These are phyloP conservation scores for Phytophthora melonis DNA, from an alignment of 352 stramenopile genomes.

Conservation along the genomic window DNA sequence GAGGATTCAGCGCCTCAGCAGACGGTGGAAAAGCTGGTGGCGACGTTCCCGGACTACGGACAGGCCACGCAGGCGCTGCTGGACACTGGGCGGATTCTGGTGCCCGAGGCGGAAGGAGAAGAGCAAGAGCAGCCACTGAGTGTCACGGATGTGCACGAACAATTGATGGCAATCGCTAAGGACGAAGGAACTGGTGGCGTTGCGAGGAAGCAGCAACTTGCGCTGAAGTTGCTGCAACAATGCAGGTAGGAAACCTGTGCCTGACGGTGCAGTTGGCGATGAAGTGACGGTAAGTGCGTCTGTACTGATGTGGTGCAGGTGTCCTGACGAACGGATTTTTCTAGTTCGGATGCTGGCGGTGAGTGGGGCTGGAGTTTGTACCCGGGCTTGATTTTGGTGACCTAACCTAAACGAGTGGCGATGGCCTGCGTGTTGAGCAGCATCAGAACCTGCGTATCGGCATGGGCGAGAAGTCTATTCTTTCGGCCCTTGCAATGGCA, in stretches of 20 bases:
- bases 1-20: conserved; percentile 13
- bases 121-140: conserved; percentile 35
- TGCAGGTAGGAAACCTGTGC: conserved; percentile 40
- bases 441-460: conserved; percentile 87
- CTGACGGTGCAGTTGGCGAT: not conserved
- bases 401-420: not conserved
- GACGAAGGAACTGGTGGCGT: conserved; percentile 69
- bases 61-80: conserved; percentile 59
- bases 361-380: conserved; percentile 16
- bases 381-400: not conserved
- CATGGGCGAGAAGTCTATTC: conserved; percentile 85
- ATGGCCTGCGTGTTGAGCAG: conserved; percentile 31
- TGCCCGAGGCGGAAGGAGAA: conserved; percentile 12
- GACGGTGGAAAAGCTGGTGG: conserved; percentile 46
- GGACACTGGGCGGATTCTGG: conserved; percentile 38
- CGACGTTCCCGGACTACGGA: conserved; percentile 62
- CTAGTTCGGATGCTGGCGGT: conserved; percentile 83
- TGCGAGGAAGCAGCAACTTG: conserved; percentile 69
- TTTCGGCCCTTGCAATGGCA: conserved; percentile 67
- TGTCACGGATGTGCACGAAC: conserved; percentile 60
- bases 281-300: not conserved
- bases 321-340: conserved; percentile 64
- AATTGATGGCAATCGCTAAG: conserved; percentile 62
- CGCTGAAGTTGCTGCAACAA: conserved; percentile 62
- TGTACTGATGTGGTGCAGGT: conserved; percentile 33